Evolutionary conservation across 768 basidiomycete genomes (phyloP), one percentile per base, ranked within the genome.

Genomic region (Lentinula sp.): DNA sequence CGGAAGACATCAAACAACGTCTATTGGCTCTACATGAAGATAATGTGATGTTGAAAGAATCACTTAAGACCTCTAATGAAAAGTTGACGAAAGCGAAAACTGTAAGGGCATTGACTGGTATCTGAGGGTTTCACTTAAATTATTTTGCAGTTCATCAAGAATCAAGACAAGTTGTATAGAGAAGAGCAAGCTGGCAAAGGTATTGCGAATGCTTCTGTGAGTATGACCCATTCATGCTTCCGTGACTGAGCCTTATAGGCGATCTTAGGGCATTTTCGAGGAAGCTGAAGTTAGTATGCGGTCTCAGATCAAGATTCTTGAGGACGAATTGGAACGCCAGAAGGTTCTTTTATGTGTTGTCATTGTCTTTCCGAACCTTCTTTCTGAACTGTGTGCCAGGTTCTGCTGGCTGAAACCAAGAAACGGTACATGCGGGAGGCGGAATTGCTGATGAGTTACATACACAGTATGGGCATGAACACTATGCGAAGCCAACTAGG

Each of bases 131-230:
- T 61, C 53, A 4, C 41, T 23, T 53, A 23, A 39, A 15, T 43
- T 63, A 33, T 63, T 2, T 41, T 23, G n/a, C 60, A 95, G 91
- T 95, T 96, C 73, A 93, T 98, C 77, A 93, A 93, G 70, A 81
- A 86, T 36, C 95, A 96, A 71, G 94, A 97, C 74, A 90, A 90
- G 64, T 78, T 93, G 33, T 89, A 95, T 74, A 90, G 89, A 65
- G 90, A 93, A 68, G 87, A 88, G 67, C 86, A 87, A 54, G 84
- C 86, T 4, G 82, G 85, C 55, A 81, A 79, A 65, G 76, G 74
- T 35, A 77, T 76, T 20, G 66, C 73, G 59, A 72, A 72, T 51
- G 68, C 77, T 37, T 72, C 81, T 43, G 87, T 87, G 64, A 63
- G 79, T 71, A 37, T 51, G 10, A 10, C 4, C 12, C 37, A 2